phyloP scores from a whole-genome alignment of 2,329 filamentous ascomycete genomes.

The Penicillium fuscoglaucum region DNA sequence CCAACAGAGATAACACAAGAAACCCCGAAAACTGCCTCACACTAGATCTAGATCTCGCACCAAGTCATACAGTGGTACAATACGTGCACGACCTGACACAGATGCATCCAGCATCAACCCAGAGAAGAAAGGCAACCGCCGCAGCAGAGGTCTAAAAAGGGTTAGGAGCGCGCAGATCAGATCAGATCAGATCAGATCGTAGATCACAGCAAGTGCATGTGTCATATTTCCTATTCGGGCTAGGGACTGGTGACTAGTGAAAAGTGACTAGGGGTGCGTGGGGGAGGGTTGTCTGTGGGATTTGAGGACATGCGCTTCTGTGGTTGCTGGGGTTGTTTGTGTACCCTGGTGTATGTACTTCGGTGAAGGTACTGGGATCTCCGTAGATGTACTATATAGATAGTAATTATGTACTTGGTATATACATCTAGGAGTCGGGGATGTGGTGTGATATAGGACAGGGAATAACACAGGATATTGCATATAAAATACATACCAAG shows the following conservation, averaged over 20 bases:
- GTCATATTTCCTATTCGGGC: background rate
- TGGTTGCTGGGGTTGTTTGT: background rate
- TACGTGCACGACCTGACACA: conserved; percentile 1
- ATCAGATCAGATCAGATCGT: background rate
- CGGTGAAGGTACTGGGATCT: background rate
- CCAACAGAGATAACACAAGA: background rate
- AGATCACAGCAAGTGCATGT: background rate
- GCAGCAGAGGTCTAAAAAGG: background rate
- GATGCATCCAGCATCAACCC: background rate
- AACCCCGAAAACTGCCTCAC: background rate
- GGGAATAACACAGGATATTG: background rate
- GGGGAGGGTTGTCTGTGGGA: background rate
- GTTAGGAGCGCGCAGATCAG: background rate
- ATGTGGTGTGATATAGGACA: background rate
- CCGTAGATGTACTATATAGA: background rate
- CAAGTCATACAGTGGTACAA: background rate
- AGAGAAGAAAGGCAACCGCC: background rate
- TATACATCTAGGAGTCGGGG: background rate
- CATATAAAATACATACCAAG: background rate
- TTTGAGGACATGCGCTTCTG: background rate
- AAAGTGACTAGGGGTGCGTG: background rate
- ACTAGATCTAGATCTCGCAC: conserved; percentile 2
- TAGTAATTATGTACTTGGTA: too few relatives aligned
- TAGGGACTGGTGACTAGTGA: background rate
- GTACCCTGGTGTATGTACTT: background rate